phyloP scores from a whole-genome alignment of 148 eudicot species.

The Beta vulgaris region DNA sequence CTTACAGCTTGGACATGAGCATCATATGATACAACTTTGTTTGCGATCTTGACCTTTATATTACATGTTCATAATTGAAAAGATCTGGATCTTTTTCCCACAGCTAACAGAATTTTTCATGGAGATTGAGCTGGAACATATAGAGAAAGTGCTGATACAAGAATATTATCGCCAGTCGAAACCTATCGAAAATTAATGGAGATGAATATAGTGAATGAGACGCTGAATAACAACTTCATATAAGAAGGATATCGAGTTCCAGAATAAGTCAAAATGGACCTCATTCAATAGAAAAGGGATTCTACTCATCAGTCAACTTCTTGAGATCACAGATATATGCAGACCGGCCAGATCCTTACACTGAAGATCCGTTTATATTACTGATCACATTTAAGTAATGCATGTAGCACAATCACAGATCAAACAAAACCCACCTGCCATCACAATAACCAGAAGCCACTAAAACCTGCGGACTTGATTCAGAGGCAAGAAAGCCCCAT shows the following conservation, averaged over 20 bases:
- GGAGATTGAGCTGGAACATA: constrained; percentile 37
- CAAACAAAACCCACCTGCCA: constrained; percentile 54
- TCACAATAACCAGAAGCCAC: constrained; percentile 79
- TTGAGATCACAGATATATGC: too few species aligned
- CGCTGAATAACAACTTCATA: too few species aligned
- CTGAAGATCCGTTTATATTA: constrained; percentile 9
- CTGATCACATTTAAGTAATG: not conserved
- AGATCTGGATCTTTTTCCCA: constrained; percentile 85
- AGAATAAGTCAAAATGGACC: constrained; percentile 47
- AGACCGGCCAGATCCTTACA: too few species aligned
- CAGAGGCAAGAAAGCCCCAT: constrained; percentile 50
- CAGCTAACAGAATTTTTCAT: constrained; percentile 54
- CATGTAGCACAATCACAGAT: constrained; percentile 7
- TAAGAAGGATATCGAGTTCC: not conserved
- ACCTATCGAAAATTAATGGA: constrained; percentile 38
- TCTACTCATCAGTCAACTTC: constrained; percentile 39
- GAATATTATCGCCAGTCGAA: constrained; percentile 37
- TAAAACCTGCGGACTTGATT: constrained; percentile 49
- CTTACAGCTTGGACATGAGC: constrained; percentile 71
- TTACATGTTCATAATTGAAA: constrained; percentile 63
- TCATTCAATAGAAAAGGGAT: constrained; percentile 64
- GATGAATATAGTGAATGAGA: constrained; percentile 9
- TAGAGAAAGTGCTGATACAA: constrained; percentile 60
- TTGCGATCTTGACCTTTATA: constrained; percentile 31
- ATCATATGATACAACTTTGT: constrained; percentile 45